Evolutionary conservation across 1,284 basidiomycete species (phyloP).

Genomic region (Cryptococcus hybrid): DNA sequence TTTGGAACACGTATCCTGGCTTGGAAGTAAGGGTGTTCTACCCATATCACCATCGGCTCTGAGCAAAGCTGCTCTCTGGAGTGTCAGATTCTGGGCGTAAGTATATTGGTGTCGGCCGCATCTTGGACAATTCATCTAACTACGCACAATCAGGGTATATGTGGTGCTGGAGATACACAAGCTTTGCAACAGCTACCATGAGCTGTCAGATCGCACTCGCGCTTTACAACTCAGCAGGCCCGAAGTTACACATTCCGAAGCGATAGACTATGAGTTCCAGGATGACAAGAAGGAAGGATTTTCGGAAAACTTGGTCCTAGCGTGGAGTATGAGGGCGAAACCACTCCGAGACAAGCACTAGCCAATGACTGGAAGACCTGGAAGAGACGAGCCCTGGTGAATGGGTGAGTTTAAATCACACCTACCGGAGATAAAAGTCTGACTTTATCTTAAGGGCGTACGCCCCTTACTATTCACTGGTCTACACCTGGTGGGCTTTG

Average conservation of each 20-base stretch:
- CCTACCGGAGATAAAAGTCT: not conserved
- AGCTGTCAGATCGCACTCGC: constrained; percentile 21
- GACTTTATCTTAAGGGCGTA: constrained; percentile 32
- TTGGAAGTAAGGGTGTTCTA: constrained; percentile 41
- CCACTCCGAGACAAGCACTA: constrained; percentile 10
- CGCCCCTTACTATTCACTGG: constrained; percentile 48
- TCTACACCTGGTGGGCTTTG: constrained; percentile 40
- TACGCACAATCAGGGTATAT: constrained; percentile 26
- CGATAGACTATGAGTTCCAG: constrained; percentile 39
- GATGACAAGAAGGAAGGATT: constrained; percentile 5
- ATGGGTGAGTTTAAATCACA: constrained; percentile 24
- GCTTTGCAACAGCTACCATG: constrained; percentile 21
- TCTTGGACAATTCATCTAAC: not conserved
- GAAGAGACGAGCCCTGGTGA: constrained; percentile 30
- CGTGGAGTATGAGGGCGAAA: not conserved
- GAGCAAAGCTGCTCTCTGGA: constrained; percentile 29
- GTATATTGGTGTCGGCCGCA: constrained; percentile 10
- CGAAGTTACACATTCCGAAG: constrained; percentile 16
- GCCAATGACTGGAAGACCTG: constrained; percentile 32
- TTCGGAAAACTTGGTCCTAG: not conserved
- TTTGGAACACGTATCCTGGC: constrained; percentile 43
- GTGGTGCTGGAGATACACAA: constrained; percentile 38
- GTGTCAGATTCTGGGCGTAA: constrained; percentile 48
- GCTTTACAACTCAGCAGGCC: constrained; percentile 21
- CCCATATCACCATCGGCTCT: constrained; percentile 23